phyloP scores from a whole-genome alignment of 1,284 basidiomycete genomes.

The Afroboletus lepidellus region DNA sequence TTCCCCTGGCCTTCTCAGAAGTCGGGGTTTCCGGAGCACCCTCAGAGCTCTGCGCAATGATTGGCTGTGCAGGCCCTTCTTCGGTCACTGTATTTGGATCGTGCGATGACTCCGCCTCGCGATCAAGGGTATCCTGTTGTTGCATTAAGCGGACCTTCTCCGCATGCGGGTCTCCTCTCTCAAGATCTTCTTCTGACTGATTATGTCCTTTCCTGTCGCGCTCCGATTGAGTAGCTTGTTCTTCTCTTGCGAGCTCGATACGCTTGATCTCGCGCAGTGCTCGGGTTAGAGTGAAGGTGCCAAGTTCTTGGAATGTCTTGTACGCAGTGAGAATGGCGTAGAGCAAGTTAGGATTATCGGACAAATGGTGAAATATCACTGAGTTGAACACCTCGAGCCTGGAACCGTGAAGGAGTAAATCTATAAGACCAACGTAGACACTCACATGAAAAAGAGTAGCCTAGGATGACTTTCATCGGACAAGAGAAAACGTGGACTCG shows the following conservation, averaged over 20 bases:
- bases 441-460: slow-evolving; percentile 84
- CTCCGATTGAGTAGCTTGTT: slow-evolving; percentile 47
- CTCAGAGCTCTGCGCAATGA: slow-evolving; percentile 45
- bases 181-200: slow-evolving; percentile 26
- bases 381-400: slow-evolving; percentile 92
- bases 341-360: slow-evolving; percentile 84
- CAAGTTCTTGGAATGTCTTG: slow-evolving; percentile 82
- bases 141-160: slow-evolving; percentile 65
- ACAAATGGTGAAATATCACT: slow-evolving; percentile 67
- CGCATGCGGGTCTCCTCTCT: slow-evolving; percentile 38
- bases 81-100: slow-evolving; percentile 26
- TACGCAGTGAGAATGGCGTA: slow-evolving; percentile 85
- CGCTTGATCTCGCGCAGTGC: slow-evolving; percentile 84
- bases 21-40: slow-evolving; percentile 37
- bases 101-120: slow-evolving; percentile 25
- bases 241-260: slow-evolving; percentile 70
- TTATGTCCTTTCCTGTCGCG: slow-evolving; percentile 35
- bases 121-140: slow-evolving; percentile 37
- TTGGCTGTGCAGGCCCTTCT: slow-evolving; percentile 30
- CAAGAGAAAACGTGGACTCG: slow-evolving; percentile 84
- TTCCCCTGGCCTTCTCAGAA: slow-evolving; percentile 86
- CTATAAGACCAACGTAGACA: slow-evolving; percentile 1
- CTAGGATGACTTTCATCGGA: slow-evolving; percentile 93
- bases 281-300: slow-evolving; percentile 81
- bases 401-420: slow-evolving; percentile 8